Base-by-base conservation (phyloP, 441 rosid species). In the Populus hybrid region DNA sequence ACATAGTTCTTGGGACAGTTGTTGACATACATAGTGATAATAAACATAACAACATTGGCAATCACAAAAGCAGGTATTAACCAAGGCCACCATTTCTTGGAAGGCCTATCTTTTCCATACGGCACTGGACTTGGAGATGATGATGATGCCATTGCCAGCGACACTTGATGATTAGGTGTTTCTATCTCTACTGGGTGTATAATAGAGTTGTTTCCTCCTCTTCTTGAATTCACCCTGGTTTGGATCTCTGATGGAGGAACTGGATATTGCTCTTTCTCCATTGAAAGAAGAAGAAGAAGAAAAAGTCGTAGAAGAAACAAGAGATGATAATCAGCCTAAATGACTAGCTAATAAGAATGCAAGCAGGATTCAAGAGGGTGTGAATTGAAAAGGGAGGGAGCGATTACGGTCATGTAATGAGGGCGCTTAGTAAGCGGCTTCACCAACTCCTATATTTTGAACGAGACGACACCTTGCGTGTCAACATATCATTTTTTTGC, bases 1-100 rank as follows among this genome's bases (percentile, higher is more conserved):
- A 46, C 81, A 7, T 90, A 84, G 28, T 87, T 89, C 75, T 89
- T 86, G 76, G 93, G 95, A 42, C 95, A 89, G 70, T 88, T 72
- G 77, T 91, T 91, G 50, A 86, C 86, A 73, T 84, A 87, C 95
- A 91, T 88, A 75, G 95, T 88, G 83, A 88, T 79, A 73, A 91
- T 59, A 40, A 91, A 84, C 90, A 91, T 76, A 46, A 84, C 74
- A 20, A 78, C 79, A 50, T 89, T 91, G 67, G 86, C 92, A 24
- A 88, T 23, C 32, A 89, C 88, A 70, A 91, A 86, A 74, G 77
- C 77, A 38, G 89, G 93, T 50, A 91, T 73, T 75, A 91, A 73
- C 95, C 95, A 89, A 42, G 91, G 72, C 4, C 78, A 8, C 93
- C 92, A 89, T 76, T 83, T 88, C 89, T 84, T 85, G 77, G 79